Conservation (phyloP, 768 basidiomycete species). For the Xerocomus brunneocitrinus region DNA sequence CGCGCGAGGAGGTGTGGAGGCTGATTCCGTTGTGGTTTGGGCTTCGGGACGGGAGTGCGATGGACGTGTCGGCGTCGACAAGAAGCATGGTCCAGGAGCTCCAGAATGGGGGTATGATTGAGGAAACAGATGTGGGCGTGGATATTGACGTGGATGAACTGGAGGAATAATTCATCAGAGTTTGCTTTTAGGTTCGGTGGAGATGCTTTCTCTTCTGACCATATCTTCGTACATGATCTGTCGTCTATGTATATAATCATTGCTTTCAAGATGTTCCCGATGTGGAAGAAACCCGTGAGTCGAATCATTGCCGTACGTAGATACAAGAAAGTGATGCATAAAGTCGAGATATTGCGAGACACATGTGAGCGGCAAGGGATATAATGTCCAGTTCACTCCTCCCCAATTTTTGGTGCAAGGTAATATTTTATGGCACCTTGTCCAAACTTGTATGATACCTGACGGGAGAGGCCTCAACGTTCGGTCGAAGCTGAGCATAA, state of each 20-base stretch:
- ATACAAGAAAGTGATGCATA: slow-evolving; percentile 14
- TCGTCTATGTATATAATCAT: slow-evolving; percentile 11
- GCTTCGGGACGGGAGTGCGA: slow-evolving; percentile 25
- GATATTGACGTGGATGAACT: slow-evolving; percentile 13
- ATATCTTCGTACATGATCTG: neutral
- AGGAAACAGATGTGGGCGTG: slow-evolving; percentile 10
- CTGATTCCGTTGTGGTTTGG: slow-evolving; percentile 64
- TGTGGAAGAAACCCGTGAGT: neutral
- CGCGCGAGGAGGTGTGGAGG: slow-evolving; percentile 59
- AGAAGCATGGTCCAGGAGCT: neutral
- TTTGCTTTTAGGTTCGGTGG: slow-evolving; percentile 2
- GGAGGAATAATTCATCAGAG: slow-evolving; percentile 9
- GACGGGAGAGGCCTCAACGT: neutral
- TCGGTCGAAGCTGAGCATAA: neutral
- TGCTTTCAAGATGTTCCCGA: slow-evolving; percentile 4
- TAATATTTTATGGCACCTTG: slow-evolving; percentile 91
- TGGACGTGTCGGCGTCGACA: slow-evolving; percentile 1
- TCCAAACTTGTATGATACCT: slow-evolving; percentile 88
- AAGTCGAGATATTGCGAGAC: slow-evolving; percentile 10
- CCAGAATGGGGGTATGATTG: neutral
- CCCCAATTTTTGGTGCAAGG: slow-evolving; percentile 92
- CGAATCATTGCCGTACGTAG: neutral
- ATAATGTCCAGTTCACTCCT: slow-evolving; percentile 46
- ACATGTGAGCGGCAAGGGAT: slow-evolving; percentile 11
- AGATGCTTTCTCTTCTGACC: slow-evolving; percentile 14